Evolutionary conservation across 1,284 basidiomycete genomes (phyloP).

Genomic region (Pseudozyma pruni): DNA sequence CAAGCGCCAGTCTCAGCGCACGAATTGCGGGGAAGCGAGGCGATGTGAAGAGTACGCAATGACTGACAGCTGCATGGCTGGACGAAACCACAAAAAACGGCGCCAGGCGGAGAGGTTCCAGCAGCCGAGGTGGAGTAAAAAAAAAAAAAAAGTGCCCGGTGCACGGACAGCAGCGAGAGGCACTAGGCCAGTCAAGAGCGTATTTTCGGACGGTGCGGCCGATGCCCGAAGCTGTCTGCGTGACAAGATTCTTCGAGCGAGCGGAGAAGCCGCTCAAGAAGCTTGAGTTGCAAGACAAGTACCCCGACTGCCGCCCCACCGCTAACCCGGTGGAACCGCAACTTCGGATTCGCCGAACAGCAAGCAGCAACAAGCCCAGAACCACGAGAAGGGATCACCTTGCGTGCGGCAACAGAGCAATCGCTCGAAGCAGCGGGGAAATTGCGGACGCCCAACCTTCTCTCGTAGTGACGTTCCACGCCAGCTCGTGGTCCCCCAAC

Average conservation of each 20-base stretch:
- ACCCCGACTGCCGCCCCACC: no score
- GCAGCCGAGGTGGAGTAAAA: conserved; percentile 21
- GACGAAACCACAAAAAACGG: no score
- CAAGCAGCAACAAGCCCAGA: no score
- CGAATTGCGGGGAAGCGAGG: conserved; percentile 30
- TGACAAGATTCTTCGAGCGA: conserved; percentile 1
- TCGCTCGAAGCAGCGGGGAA: no score
- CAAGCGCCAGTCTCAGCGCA: not conserved
- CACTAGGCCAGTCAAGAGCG: conserved; percentile 2
- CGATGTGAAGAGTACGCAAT: conserved; percentile 1
- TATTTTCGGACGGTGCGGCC: conserved; percentile 34
- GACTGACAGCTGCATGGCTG: conserved; percentile 12
- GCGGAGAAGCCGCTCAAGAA: not conserved
- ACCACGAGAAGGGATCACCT: no score
- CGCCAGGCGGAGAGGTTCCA: not conserved
- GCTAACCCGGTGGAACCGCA: no score
- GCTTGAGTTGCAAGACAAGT: not conserved
- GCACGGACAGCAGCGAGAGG: conserved; percentile 3
- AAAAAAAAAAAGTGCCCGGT: conserved; percentile 18
- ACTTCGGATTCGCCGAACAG: no score
- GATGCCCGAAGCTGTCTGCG: conserved; percentile 32
- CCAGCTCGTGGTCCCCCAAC: no score
- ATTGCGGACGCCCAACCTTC: no score
- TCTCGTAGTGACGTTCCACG: no score
- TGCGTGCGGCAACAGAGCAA: no score